Evolutionary conservation across 306 rosid genomes (phyloP).

Genomic region (Pterocarpus macrocarpus): DNA sequence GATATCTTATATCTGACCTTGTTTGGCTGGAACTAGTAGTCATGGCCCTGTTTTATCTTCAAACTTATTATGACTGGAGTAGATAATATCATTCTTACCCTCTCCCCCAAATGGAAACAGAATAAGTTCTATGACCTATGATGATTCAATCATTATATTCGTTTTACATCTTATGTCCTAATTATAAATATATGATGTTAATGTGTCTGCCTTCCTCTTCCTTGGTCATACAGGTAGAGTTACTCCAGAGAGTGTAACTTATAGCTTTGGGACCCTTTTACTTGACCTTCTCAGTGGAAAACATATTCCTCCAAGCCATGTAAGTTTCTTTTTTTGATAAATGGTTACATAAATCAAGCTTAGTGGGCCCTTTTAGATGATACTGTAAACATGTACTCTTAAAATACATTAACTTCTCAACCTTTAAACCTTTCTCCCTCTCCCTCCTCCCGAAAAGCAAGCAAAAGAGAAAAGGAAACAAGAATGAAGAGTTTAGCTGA

Average conservation of each 20-base stretch:
- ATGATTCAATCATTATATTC: conserved; percentile 17
- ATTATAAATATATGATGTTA: conserved; percentile 18
- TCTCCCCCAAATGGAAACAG: neutral
- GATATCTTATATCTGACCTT: neutral
- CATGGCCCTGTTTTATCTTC: conserved; percentile 11
- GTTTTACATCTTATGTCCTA: conserved; percentile 14
- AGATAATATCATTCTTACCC: conserved; percentile 6
- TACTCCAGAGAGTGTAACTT: conserved; percentile 89
- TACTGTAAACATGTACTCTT: neutral
- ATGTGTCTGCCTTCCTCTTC: conserved; percentile 34
- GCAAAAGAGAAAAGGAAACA: neutral
- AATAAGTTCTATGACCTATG: neutral
- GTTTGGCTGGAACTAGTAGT: conserved; percentile 11
- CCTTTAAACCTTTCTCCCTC: neutral
- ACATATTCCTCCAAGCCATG: conserved; percentile 99
- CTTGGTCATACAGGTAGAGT: conserved; percentile 78
- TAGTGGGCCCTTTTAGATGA: neutral
- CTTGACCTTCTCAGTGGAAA: conserved; percentile 99
- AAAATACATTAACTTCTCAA: neutral
- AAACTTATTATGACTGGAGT: conserved; percentile 8
- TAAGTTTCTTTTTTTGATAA: conserved; percentile 57
- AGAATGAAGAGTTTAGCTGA: neutral
- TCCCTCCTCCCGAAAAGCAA: neutral
- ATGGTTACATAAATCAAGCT: neutral
- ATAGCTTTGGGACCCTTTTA: conserved; percentile 95